These are phyloP conservation scores for Ceratocystis variospora DNA, from an alignment of 2,329 filamentous ascomycete genomes.

Conservation along the genomic window DNA sequence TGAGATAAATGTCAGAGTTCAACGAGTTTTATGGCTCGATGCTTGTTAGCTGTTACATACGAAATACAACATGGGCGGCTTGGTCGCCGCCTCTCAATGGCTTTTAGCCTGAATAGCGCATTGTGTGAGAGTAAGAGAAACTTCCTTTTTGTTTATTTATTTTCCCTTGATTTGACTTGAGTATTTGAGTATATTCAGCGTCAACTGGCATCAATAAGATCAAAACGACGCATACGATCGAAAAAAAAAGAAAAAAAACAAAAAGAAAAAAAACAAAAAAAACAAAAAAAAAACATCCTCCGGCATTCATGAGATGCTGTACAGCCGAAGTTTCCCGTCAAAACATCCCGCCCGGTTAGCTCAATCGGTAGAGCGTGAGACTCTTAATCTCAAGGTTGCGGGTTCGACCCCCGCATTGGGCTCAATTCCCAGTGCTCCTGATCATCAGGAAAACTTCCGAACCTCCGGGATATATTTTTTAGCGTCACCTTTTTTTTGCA, in stretches of 20 bases:
- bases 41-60: no score
- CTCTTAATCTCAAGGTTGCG: constrained; percentile 42
- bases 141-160: not conserved
- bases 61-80: no score
- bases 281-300: no score
- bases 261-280: no score
- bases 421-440: constrained; percentile 21
- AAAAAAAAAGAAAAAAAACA: no score
- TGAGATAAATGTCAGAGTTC: no score
- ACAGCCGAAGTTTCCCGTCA: not conserved
- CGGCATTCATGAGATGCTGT: not conserved
- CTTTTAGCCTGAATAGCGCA: no score
- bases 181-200: no score
- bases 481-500: not conserved
- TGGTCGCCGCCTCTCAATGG: no score
- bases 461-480: constrained; percentile 9
- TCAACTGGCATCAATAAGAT: no score
- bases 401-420: constrained; percentile 29
- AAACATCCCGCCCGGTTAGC: constrained; percentile 39
- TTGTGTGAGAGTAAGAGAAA: not conserved
- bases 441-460: constrained; percentile 14
- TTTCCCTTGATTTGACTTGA: not conserved
- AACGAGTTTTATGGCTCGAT: no score
- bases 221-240: no score
- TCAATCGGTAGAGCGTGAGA: constrained; percentile 63